A percentile compares a stretch with the other conserved stretches of the same genome.
phyloP scores from a whole-genome alignment of 106 monocot genomes.

The Triglochin maritima region DNA sequence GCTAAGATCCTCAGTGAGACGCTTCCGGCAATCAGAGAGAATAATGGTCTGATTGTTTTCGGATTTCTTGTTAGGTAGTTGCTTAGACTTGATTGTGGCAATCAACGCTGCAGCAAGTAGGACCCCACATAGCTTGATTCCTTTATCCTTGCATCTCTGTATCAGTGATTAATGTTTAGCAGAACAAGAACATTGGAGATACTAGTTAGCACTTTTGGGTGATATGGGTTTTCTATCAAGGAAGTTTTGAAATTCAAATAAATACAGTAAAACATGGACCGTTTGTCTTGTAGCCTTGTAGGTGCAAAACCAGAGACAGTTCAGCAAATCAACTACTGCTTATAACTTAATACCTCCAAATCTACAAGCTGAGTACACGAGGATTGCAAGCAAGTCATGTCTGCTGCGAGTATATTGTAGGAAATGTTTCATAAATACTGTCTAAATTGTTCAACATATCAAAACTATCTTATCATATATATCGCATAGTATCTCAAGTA shows the following conservation, averaged over 20 bases:
- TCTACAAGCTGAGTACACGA: too few relatives aligned
- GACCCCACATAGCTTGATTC: conserved; percentile 50
- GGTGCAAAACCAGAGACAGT: too few relatives aligned
- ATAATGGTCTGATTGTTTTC: conserved; percentile 56
- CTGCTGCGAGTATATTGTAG: too few relatives aligned
- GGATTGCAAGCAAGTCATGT: too few relatives aligned
- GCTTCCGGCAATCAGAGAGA: conserved; percentile 63
- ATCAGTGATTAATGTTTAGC: neutral
- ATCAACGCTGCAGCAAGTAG: conserved; percentile 54
- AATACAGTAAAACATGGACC: neutral
- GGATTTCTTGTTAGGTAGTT: conserved; percentile 24
- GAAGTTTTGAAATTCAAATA: neutral
- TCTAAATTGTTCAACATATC: too few relatives aligned
- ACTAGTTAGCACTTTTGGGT: too few relatives aligned
- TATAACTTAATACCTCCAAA: too few relatives aligned
- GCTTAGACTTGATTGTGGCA: conserved; percentile 41
- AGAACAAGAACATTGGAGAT: neutral
- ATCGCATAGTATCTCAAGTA: too few relatives aligned
- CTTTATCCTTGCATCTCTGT: conserved; percentile 57
- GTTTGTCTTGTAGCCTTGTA: too few relatives aligned
- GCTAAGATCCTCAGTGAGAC: conserved; percentile 35
- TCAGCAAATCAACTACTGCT: too few relatives aligned
- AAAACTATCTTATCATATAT: too few relatives aligned
- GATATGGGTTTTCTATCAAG: neutral
- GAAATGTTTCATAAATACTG: too few relatives aligned